A percentile compares a stretch with the other conserved stretches of the same genome.
Evolutionary conservation across 768 basidiomycete genomes (phyloP).

Genomic region (Flagelloscypha sp.): DNA sequence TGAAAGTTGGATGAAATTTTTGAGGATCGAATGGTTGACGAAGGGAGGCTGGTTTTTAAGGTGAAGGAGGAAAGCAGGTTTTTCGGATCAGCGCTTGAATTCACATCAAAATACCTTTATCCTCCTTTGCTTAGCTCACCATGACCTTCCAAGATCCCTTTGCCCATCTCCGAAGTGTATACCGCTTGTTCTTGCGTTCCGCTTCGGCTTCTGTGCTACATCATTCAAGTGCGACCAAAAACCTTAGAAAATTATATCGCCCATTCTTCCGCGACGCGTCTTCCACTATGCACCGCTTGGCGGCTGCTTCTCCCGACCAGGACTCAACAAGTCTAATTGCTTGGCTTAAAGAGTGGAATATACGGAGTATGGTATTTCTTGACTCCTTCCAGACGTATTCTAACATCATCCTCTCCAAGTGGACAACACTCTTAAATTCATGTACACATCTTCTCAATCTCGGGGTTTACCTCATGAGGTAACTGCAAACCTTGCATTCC

Average conservation of each 20-base stretch:
- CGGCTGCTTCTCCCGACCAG: conserved; percentile 20
- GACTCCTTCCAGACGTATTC: conserved; percentile 2
- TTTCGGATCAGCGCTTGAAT: no score
- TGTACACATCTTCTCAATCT: conserved; percentile 53
- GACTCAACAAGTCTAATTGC: conserved; percentile 21
- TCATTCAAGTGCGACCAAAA: conserved; percentile 32
- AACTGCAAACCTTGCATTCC: conserved; percentile 44
- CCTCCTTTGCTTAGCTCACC: no score
- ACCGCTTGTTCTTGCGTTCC: conserved; percentile 51
- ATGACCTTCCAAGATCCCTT: no score
- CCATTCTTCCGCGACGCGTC: conserved; percentile 49
- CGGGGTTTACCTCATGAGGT: conserved; percentile 55
- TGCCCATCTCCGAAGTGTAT: no score
- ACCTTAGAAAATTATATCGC: conserved; percentile 42
- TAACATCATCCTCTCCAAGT: conserved; percentile 38
- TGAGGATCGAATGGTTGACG: no score
- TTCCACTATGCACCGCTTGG: conserved; percentile 22
- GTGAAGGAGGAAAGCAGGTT: no score
- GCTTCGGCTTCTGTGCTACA: conserved; percentile 52
- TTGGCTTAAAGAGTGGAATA: conserved; percentile 51
- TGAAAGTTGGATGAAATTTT: no score
- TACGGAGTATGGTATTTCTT: conserved; percentile 34
- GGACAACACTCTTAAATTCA: conserved; percentile 55
- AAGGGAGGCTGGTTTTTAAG: no score
- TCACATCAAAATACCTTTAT: no score